Conservation (phyloP, 2,329 filamentous ascomycete genomes). For the Aspergillus neotritici region DNA sequence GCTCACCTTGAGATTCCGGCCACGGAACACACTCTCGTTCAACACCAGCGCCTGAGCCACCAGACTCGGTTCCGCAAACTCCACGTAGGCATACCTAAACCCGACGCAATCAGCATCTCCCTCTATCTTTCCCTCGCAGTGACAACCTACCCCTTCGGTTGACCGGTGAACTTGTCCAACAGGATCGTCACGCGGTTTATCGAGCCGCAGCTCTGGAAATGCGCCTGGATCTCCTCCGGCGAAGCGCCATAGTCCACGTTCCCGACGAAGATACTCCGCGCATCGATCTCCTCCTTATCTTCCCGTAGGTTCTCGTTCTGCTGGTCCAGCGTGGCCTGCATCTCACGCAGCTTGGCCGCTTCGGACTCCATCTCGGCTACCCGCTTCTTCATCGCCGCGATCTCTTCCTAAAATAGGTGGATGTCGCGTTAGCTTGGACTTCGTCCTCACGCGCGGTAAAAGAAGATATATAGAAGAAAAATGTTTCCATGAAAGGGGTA, state of each 20-base stretch:
- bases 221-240: conserved; percentile 95
- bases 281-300: conserved; percentile 92
- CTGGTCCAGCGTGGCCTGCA: conserved; percentile 80
- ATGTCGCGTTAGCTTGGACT: conserved; percentile 4
- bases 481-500: not conserved
- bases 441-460: not conserved
- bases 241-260: conserved; percentile 98
- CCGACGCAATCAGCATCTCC: conserved; percentile 12
- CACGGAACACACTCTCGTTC: conserved; percentile 94
- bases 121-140: not conserved
- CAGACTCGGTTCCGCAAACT: conserved; percentile 89
- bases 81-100: conserved; percentile 91
- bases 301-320: conserved; percentile 78
- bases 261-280: conserved; percentile 93
- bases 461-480: not conserved
- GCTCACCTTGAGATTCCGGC: conserved; percentile 85
- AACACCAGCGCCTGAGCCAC: conserved; percentile 90
- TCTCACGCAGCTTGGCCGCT: conserved; percentile 77
- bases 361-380: conserved; percentile 90
- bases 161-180: conserved; percentile 95
- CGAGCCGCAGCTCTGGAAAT: conserved; percentile 93
- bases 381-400: conserved; percentile 77
- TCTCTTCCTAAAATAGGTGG: conserved; percentile 58
- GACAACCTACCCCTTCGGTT: conserved; percentile 84
- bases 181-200: conserved; percentile 98